Evolutionary conservation across 352 stramenopile genomes (phyloP).

Genomic region (Globisporangium irregulare): DNA sequence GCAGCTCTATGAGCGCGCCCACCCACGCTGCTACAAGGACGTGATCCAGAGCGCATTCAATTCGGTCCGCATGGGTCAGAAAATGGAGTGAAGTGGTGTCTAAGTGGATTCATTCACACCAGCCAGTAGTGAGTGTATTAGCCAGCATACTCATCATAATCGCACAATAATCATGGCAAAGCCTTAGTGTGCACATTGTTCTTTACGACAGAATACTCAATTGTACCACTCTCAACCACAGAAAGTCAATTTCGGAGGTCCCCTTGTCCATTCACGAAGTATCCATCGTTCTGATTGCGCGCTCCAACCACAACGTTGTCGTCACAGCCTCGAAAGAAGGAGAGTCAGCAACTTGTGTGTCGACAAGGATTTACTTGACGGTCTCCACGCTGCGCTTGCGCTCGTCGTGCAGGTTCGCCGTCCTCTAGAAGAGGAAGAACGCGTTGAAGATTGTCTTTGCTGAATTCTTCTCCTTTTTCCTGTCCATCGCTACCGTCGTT

Average conservation of each 20-base stretch:
- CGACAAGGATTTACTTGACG: background rate
- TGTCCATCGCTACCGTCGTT: background rate
- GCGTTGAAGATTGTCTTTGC: background rate
- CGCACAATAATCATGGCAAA: too few species aligned
- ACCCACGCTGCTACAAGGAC: slow-evolving; percentile 55
- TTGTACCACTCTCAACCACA: too few species aligned
- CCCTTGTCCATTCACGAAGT: background rate
- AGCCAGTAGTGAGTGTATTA: background rate
- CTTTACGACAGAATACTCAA: too few species aligned
- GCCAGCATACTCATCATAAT: background rate
- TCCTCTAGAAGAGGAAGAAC: background rate
- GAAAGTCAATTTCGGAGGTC: background rate
- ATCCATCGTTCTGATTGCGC: background rate
- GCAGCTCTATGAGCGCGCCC: slow-evolving; percentile 38
- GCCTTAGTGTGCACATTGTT: too few species aligned
- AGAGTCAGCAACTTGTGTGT: background rate
- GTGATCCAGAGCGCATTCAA: slow-evolving; percentile 46
- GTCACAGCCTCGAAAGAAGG: background rate
- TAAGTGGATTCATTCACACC: background rate
- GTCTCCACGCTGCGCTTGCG: background rate
- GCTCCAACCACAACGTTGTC: background rate
- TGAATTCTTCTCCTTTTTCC: background rate
- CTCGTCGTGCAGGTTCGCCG: background rate
- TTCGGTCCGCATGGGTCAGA: slow-evolving; percentile 29
- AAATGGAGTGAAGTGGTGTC: slow-evolving; percentile 21